Base-by-base conservation (phyloP, 176 grass and related monocot species). In the Guadua angustifolia region DNA sequence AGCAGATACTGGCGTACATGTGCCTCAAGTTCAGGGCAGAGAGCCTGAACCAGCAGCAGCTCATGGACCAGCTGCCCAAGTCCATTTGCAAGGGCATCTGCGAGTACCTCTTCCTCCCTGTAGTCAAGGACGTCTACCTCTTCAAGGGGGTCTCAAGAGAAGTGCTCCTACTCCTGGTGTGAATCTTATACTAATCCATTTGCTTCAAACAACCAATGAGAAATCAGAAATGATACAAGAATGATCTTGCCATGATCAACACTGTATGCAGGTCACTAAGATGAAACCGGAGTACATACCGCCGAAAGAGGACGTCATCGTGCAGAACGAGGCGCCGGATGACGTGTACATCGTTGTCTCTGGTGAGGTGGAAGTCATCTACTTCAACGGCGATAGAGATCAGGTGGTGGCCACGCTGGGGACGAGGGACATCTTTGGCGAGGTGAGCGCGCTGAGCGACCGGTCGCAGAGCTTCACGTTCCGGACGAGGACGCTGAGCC, bases 51-150 rank as follows among this genome's bases (percentile, higher is more conserved):
- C 96, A 95, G 75, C 95, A 98, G 85, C 91, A 98, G 87, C 86
- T 98, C 40, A 95, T 98, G 91, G 91, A 95, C 52, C 93, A 98
- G 64, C 85, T 98, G 19, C 96, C 96, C 43, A 95, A 92, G 75
- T 89, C 96, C 69, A 98, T 98, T 89, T 95, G 88, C 93, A 95
- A 98, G 82, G 90, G 91, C 83, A 99, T 99, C 77, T 95, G 91
- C 42, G 87, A 99, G 79, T 55, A 90, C 66, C 96, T 99, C 49
- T 99, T 99, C 80, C 76, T 95, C 9, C 93, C 93, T 0, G 88
- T 93, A 36, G 83, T 98, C 19, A 90, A 86, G 76, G 83, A 95
- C 7, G 96, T 94, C n/a, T 95, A 98, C 84, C 96, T 98, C 74
- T 98, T 98, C 55, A 89, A 69, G 46, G 91, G 88, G 9, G 87